phyloP scores from a whole-genome alignment of 345 rosid genomes.

The Gossypium herbaceum region DNA sequence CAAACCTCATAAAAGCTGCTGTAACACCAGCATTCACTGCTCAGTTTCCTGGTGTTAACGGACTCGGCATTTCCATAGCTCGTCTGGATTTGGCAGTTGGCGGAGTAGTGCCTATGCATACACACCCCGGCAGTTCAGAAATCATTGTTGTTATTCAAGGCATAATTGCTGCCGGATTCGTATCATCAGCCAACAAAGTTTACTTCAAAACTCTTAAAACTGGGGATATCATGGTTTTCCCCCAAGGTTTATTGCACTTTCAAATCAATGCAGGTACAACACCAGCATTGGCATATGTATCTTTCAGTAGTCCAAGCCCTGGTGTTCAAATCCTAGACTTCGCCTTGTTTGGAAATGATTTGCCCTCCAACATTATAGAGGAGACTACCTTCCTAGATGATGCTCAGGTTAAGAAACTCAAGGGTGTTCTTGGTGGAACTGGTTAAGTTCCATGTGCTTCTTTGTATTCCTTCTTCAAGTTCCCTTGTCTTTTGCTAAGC shows the following conservation, averaged over 20 bases:
- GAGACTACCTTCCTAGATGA: constrained; percentile 60
- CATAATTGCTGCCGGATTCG: constrained; percentile 65
- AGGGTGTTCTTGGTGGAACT: constrained; percentile 81
- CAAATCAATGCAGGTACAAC: constrained; percentile 52
- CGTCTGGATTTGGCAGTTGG: constrained; percentile 65
- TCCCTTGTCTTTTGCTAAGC: not conserved
- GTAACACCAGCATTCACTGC: constrained; percentile 64
- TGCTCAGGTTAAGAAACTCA: constrained; percentile 75
- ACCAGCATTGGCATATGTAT: constrained; percentile 49
- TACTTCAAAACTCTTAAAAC: constrained; percentile 44
- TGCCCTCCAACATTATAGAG: constrained; percentile 59
- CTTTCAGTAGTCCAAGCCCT: constrained; percentile 65
- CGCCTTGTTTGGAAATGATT: constrained; percentile 59
- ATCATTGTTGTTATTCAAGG: constrained; percentile 50
- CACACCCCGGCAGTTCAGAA: constrained; percentile 77
- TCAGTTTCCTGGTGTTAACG: constrained; percentile 60
- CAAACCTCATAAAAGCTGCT: constrained; percentile 68
- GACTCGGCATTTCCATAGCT: constrained; percentile 72
- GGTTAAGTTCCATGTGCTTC: constrained; percentile 39
- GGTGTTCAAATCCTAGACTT: constrained; percentile 68
- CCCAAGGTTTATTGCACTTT: constrained; percentile 71
- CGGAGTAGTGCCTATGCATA: constrained; percentile 80
- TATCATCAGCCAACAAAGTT: constrained; percentile 56
- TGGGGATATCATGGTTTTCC: constrained; percentile 75
- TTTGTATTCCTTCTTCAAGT: not conserved